phyloP scores from a whole-genome alignment of 257 asterid species.

The Gentiana dahurica region DNA sequence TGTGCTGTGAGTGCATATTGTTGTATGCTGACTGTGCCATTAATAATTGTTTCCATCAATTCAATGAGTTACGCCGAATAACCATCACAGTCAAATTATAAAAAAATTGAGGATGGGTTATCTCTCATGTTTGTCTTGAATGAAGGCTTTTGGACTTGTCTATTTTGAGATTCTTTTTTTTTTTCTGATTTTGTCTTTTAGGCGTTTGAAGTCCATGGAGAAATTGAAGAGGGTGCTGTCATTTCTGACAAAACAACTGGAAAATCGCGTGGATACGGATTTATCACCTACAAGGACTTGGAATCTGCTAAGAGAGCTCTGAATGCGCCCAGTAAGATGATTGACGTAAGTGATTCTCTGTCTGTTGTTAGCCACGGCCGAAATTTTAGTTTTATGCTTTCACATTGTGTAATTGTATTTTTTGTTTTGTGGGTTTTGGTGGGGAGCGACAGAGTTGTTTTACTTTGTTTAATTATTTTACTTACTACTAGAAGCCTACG shows the following conservation, averaged over 20 bases:
- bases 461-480: too few species aligned
- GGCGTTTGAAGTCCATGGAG: conserved; percentile 84
- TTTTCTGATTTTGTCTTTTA: conserved; percentile 13
- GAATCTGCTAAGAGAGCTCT: conserved; percentile 72
- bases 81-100: background rate
- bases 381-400: too few species aligned
- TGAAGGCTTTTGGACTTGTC: too few species aligned
- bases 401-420: too few species aligned
- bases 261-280: conserved; percentile 77
- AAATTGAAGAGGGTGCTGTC: conserved; percentile 85
- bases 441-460: too few species aligned
- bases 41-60: conserved; percentile 14
- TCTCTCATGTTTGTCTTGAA: too few species aligned
- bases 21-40: conserved; percentile 38
- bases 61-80: background rate
- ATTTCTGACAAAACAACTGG: conserved; percentile 63
- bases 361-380: too few species aligned
- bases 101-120: too few species aligned
- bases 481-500: too few species aligned
- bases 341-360: conserved; percentile 41
- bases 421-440: too few species aligned
- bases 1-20: conserved; percentile 86
- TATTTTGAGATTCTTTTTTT: background rate
- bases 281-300: conserved; percentile 63
- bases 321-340: conserved; percentile 69